phyloP scores from a whole-genome alignment of 2,329 filamentous ascomycete species.

The Aspergillus quadrilineatus region DNA sequence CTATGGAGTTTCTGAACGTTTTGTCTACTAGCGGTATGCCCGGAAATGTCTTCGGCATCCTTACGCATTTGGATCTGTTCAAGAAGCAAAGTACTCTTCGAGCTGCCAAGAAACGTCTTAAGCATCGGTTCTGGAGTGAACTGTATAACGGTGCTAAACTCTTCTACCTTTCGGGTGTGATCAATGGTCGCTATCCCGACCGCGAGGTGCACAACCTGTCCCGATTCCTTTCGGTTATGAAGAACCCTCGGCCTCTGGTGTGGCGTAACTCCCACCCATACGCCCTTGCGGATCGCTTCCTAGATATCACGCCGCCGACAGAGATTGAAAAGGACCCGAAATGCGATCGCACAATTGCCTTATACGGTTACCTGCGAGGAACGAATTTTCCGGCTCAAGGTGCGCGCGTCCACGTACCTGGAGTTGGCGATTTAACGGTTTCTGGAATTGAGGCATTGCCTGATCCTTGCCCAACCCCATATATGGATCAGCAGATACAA shows the following conservation, averaged over 20 bases:
- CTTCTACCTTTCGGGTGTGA: constrained; percentile 93
- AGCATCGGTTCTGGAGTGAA: constrained; percentile 95
- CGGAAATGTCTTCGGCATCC: constrained; percentile 94
- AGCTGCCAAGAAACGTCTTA: constrained; percentile 92
- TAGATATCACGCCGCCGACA: constrained; percentile 92
- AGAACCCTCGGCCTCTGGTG: constrained; percentile 91
- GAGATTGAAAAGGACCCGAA: constrained; percentile 84
- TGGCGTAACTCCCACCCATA: constrained; percentile 98
- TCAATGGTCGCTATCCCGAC: constrained; percentile 95
- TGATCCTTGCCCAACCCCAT: constrained; percentile 92
- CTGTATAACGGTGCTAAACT: constrained; percentile 95
- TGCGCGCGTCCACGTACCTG: constrained; percentile 87
- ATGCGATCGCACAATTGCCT: constrained; percentile 83
- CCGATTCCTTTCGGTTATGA: constrained; percentile 96
- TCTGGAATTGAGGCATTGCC: constrained; percentile 81
- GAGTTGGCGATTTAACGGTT: constrained; percentile 84
- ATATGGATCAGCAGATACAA: constrained; percentile 80
- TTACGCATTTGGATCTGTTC: constrained; percentile 95
- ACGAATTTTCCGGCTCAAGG: constrained; percentile 88
- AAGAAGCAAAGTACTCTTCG: constrained; percentile 88
- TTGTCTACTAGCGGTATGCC: constrained; percentile 95
- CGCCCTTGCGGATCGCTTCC: constrained; percentile 85
- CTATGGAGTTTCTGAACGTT: constrained; percentile 97
- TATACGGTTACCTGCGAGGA: constrained; percentile 91
- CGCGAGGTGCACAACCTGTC: constrained; percentile 94